Base-by-base conservation (phyloP, 2,329 filamentous ascomycete species). In the Aspergillus intermedius region DNA sequence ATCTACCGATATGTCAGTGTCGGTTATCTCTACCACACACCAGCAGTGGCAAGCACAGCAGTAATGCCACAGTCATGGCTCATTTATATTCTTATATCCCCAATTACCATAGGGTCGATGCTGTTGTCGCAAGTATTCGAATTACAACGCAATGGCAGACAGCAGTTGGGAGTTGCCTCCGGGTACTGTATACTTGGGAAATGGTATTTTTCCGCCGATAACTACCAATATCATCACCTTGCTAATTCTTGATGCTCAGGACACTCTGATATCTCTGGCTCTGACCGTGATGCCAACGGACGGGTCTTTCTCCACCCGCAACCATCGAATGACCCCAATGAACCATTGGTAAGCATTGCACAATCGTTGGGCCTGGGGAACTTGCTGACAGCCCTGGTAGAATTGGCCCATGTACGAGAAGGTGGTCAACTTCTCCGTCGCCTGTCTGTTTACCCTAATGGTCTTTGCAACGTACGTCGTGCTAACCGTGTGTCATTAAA, bases 261-360 rank as follows among this genome's bases (percentile, higher is more conserved):
- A 21, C 8, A 44, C 30, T 21, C 23, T n/a, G 42, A 48, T 34
- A 15, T 43, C 2, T 32, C 42, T 3, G 46, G 46, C 3, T 13
- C 35, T 12, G 43, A 44, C 13, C 22, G 40, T 13, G 43, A 44
- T 34, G 7, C 12, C 25, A 43, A 46, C 8, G 47, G 44, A 21
- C 39, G 44, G 22, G 28, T 55, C n/a, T 34, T 50, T 4, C 53
- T 54, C 1, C 42, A 53, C 5, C 53, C 53, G 4, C 44, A 41
- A 17, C 51, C 53, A 25, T 52, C 53, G 3, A 46, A 39, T 35
- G 59, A 62, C 13, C 58, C 61, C 0, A 61, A 63, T 47, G 59
- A 60, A 30, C 53, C 53, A 3, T 28, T 55, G 42, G 53, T 55
- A 19, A 13, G 43, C 21, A 17, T 45, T n/a, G 1, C 15, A 1